A percentile compares a stretch with the other conserved stretches of the same genome.
These are phyloP conservation scores for Saturnispora quitensis DNA, from an alignment of 805 yeast species.

Conservation along the genomic window DNA sequence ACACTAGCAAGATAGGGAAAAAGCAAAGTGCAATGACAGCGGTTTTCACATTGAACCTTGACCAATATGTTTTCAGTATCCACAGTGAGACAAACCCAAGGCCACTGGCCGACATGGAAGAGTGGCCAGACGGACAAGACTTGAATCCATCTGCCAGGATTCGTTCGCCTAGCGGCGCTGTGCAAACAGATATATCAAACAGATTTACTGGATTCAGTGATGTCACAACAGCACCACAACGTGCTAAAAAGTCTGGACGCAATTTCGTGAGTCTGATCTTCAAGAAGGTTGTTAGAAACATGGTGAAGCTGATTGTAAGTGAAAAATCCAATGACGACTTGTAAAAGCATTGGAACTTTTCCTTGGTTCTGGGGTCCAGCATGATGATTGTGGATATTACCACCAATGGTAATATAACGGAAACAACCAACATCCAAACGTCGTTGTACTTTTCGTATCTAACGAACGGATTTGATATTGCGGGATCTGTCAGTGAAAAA, in stretches of 20 bases:
- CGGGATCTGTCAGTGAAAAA: slow-evolving; percentile 33
- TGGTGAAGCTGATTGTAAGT: slow-evolving; percentile 34
- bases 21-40: slow-evolving; percentile 15
- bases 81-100: slow-evolving; percentile 48
- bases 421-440: slow-evolving; percentile 23
- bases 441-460: slow-evolving; percentile 30
- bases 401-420: slow-evolving; percentile 32
- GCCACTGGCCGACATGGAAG: slow-evolving; percentile 61
- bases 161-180: slow-evolving; percentile 26
- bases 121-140: slow-evolving; percentile 76
- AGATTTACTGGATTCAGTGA: slow-evolving; percentile 26
- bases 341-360: slow-evolving; percentile 30
- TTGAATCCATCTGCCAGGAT: slow-evolving; percentile 54
- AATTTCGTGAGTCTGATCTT: slow-evolving; percentile 79
- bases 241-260: slow-evolving; percentile 80
- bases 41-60: neutral
- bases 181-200: slow-evolving; percentile 26
- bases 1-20: slow-evolving; percentile 31
- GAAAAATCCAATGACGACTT: slow-evolving; percentile 32
- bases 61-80: slow-evolving; percentile 15
- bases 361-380: slow-evolving; percentile 12
- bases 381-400: slow-evolving; percentile 16
- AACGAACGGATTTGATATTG: slow-evolving; percentile 41
- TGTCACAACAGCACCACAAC: slow-evolving; percentile 47
- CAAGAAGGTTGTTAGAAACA: slow-evolving; percentile 57